Evolutionary conservation across 306 rosid species (phyloP).

Genomic region (Acacia confusa): DNA sequence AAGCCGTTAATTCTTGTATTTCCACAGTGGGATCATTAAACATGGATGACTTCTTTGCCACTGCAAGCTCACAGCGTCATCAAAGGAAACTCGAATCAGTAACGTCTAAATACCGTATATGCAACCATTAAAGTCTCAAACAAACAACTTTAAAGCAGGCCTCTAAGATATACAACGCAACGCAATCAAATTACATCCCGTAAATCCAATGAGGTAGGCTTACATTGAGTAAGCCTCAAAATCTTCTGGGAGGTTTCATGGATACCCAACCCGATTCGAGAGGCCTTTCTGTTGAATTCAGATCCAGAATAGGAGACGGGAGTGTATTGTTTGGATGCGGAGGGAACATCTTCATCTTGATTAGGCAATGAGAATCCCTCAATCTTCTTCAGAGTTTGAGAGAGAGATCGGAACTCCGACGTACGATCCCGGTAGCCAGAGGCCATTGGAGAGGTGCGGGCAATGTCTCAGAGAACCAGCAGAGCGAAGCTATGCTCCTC

Average conservation of each 20-base stretch:
- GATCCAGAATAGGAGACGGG: slow-evolving; percentile 48
- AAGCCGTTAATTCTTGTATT: slow-evolving; percentile 73
- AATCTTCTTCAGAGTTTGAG: slow-evolving; percentile 68
- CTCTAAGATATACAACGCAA: background rate
- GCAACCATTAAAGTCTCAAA: background rate
- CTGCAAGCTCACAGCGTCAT: slow-evolving; percentile 40
- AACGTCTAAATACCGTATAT: background rate
- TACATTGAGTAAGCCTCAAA: slow-evolving; percentile 69
- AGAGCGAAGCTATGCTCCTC: background rate
- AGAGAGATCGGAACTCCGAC: slow-evolving; percentile 74
- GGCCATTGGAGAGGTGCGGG: slow-evolving; percentile 47
- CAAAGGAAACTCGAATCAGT: background rate
- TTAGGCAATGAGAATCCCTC: slow-evolving; percentile 46
- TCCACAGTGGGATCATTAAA: slow-evolving; percentile 81
- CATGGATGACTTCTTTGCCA: slow-evolving; percentile 89
- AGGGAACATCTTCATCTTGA: slow-evolving; percentile 41
- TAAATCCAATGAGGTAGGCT: slow-evolving; percentile 4
- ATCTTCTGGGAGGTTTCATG: slow-evolving; percentile 80
- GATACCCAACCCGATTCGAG: slow-evolving; percentile 57
- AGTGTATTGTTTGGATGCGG: slow-evolving; percentile 38
- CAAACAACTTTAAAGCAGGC: background rate
- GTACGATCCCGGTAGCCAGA: slow-evolving; percentile 59
- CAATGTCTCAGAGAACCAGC: background rate
- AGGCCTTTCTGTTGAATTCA: slow-evolving; percentile 82
- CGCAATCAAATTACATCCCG: background rate